Base-by-base conservation (phyloP, 257 asterid species). In the Anisodus acutangulus region DNA sequence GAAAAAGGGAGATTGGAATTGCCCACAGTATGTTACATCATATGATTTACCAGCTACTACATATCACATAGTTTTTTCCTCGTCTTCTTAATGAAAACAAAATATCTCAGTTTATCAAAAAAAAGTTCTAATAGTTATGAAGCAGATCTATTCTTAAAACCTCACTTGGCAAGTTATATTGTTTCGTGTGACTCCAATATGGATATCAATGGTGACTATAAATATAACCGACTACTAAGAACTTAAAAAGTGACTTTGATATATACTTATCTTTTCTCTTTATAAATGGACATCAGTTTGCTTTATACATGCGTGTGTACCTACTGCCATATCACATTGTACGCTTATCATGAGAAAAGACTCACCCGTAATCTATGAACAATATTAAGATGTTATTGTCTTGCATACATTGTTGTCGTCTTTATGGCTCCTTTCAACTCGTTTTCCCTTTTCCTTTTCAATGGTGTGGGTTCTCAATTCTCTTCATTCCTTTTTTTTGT, bases 1-100 rank as follows among this genome's bases (percentile, higher is more conserved):
- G 93, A 96, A 92, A 89, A 88, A 59, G 67, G 99, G 98, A 70
- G 98, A 96, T 83, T 94, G 98, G 98, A 89, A 89, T 81, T 94
- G 98, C 86, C 88, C 91, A 60, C 82, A 85, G 98, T 96, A 92
- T 88, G 97, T 86, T 39, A 60, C 26, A 2, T 78, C 64, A 31
- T 49, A 74, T 53, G 13, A 13, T 78, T 51, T 78, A 53, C 5
- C 19, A 53, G 81, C 64, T 78, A 5, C 45, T 66, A 66, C 3
- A 63, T 63, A 26, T 22, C 16, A 41, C 41, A 63, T 63, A 63
- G 45, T 31, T 26, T 59, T 16, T 66, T 66, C n/a, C 72, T 35
- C 11, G 4, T 66, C 66, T 17, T 59, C 37, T 31, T 66, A 31
- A 31, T 31, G 47, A 66, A 66, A 66, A 26, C 9, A 22, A 51